Evolutionary conservation across 2,329 filamentous ascomycete genomes (phyloP).

Genomic region (Microascus cirrosus): DNA sequence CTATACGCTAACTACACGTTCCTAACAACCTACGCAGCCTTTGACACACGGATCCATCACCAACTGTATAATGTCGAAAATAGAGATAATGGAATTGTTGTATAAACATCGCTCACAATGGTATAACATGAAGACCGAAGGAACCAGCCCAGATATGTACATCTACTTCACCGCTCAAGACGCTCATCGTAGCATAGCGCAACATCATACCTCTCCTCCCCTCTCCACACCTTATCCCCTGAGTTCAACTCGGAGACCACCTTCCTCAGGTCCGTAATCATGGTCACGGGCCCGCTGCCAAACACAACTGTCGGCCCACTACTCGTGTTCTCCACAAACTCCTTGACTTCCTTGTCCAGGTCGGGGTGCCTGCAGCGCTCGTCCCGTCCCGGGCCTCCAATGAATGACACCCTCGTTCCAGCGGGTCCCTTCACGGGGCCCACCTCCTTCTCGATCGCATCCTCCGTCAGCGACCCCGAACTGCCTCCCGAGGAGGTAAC

Average conservation of each 20-base stretch:
- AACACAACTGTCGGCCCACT: conserved; percentile 42
- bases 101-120: no score
- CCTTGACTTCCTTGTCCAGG: conserved; percentile 29
- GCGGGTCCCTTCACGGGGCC: conserved; percentile 7
- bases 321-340: conserved; percentile 35
- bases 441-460: conserved; percentile 11
- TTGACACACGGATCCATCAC: no score
- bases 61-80: no score
- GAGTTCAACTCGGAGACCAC: conserved; percentile 43
- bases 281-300: conserved; percentile 47
- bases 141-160: background rate
- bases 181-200: conserved; percentile 49
- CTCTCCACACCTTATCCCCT: conserved; percentile 42
- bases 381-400: conserved; percentile 5
- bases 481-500: conserved; percentile 1
- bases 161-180: conserved; percentile 31
- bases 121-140: no score
- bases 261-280: conserved; percentile 45
- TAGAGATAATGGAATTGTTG: no score
- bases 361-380: conserved; percentile 27
- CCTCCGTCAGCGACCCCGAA: conserved; percentile 5
- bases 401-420: conserved; percentile 14
- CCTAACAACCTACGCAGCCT: no score
- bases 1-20: no score
- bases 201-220: conserved; percentile 44